Percentiles rank a stretch among this genome's conserved stretches.
Evolutionary conservation across 768 basidiomycete genomes (phyloP).

Genomic region (Dioszegia aurantiaca): DNA sequence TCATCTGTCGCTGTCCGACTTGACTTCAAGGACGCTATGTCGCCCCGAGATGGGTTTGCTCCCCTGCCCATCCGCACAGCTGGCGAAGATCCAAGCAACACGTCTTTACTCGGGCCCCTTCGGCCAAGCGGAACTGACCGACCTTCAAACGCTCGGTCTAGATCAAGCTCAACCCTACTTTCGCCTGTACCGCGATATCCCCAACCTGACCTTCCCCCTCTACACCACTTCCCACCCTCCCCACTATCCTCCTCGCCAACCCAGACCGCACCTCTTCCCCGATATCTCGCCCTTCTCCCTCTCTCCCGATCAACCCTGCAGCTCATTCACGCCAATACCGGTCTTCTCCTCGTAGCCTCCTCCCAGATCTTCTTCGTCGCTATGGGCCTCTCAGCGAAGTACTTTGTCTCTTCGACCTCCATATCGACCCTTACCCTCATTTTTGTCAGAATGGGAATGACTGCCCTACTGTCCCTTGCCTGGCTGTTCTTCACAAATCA

Average conservation of each 20-base stretch:
- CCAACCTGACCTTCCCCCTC: slow-evolving; percentile 12
- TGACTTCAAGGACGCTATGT: too few species aligned
- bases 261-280: neutral
- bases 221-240: neutral
- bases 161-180: too few species aligned
- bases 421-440: slow-evolving; percentile 56
- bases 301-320: slow-evolving; percentile 4
- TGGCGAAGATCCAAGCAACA: too few species aligned
- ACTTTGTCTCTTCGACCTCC: slow-evolving; percentile 54
- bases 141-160: too few species aligned
- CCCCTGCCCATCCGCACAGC: neutral
- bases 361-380: slow-evolving; percentile 61
- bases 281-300: slow-evolving; percentile 1
- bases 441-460: slow-evolving; percentile 63
- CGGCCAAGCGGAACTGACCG: too few species aligned
- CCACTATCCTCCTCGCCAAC: slow-evolving; percentile 8
- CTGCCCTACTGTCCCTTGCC: slow-evolving; percentile 58
- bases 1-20: too few species aligned
- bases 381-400: slow-evolving; percentile 66
- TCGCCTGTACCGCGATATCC: slow-evolving; percentile 3
- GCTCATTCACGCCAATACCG: slow-evolving; percentile 55
- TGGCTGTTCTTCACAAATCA: slow-evolving; percentile 59
- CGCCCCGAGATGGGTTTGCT: neutral
- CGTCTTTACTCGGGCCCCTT: too few species aligned
- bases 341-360: slow-evolving; percentile 61